These are phyloP conservation scores for Smittium culicis DNA, from an alignment of 371 early-diverging fungal species.

Conservation along the genomic window DNA sequence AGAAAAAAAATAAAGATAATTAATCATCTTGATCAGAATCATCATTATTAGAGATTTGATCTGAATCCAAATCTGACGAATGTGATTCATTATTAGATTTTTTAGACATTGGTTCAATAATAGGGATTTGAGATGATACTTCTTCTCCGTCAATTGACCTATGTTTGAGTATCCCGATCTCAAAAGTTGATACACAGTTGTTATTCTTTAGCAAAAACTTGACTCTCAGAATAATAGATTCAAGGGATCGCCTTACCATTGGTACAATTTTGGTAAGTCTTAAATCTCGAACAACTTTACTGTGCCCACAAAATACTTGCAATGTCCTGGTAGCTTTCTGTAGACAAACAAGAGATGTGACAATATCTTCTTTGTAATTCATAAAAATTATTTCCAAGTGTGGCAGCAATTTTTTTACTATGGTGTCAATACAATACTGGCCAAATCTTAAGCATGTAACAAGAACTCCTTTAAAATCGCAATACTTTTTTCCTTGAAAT, in stretches of 20 bases:
- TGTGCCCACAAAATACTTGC: conserved; percentile 65
- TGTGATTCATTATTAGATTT: background rate
- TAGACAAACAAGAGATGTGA: conserved; percentile 36
- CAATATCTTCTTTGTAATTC: conserved; percentile 35
- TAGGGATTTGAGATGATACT: conserved; percentile 55
- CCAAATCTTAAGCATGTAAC: background rate
- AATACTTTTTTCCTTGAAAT: background rate
- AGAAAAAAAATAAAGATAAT: too few species aligned
- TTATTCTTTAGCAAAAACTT: conserved; percentile 58
- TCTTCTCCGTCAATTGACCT: conserved; percentile 54
- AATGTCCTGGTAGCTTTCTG: conserved; percentile 45
- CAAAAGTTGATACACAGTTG: conserved; percentile 32
- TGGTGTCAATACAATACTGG: background rate
- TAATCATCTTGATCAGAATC: too few species aligned
- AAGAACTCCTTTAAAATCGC: background rate
- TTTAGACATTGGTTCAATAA: background rate
- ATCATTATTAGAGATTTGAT: too few species aligned
- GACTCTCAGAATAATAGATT: conserved; percentile 58
- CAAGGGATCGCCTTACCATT: conserved; percentile 50
- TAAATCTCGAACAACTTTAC: conserved; percentile 52
- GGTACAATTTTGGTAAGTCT: conserved; percentile 50
- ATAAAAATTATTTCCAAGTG: conserved; percentile 47
- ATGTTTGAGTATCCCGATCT: conserved; percentile 48
- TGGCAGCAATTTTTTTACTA: conserved; percentile 35
- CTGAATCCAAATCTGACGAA: background rate